These are phyloP conservation scores for Talaromyces sp. DNA, from an alignment of 2,329 filamentous ascomycete species.

Conservation along the genomic window DNA sequence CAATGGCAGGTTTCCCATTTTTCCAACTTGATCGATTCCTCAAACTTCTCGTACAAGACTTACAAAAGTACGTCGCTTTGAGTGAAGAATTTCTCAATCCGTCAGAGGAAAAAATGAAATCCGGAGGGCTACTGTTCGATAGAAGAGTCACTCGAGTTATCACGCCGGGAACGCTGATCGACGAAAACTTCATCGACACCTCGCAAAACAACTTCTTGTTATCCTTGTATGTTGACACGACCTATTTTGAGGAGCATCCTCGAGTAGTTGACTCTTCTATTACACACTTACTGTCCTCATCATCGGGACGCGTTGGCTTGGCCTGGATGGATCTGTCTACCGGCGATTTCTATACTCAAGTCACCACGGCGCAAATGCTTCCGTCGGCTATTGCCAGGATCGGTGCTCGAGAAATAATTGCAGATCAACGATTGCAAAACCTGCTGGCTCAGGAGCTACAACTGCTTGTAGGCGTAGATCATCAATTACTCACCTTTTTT, in stretches of 20 bases:
- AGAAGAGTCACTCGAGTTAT: constrained; percentile 81
- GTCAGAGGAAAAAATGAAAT: constrained; percentile 64
- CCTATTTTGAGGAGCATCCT: constrained; percentile 23
- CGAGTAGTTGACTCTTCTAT: constrained; percentile 23
- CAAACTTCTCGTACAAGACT: constrained; percentile 86
- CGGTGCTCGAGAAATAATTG: constrained; percentile 76
- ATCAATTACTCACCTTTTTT: constrained; percentile 71
- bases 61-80: constrained; percentile 86
- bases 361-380: constrained; percentile 64
- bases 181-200: constrained; percentile 95
- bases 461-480: constrained; percentile 68
- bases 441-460: constrained; percentile 61
- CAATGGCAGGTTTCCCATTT: constrained; percentile 94
- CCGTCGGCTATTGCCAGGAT: constrained; percentile 80
- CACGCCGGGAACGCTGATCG: constrained; percentile 91
- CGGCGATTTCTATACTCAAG: constrained; percentile 86
- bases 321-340: constrained; percentile 96
- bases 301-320: constrained; percentile 61
- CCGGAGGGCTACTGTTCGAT: constrained; percentile 77
- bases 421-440: constrained; percentile 62
- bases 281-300: constrained; percentile 28
- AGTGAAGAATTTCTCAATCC: constrained; percentile 86
- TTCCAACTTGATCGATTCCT: constrained; percentile 90
- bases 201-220: constrained; percentile 91
- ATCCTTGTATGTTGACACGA: constrained; percentile 61